Conservation (phyloP, 306 rosid species). For the Vigna mungo region DNA sequence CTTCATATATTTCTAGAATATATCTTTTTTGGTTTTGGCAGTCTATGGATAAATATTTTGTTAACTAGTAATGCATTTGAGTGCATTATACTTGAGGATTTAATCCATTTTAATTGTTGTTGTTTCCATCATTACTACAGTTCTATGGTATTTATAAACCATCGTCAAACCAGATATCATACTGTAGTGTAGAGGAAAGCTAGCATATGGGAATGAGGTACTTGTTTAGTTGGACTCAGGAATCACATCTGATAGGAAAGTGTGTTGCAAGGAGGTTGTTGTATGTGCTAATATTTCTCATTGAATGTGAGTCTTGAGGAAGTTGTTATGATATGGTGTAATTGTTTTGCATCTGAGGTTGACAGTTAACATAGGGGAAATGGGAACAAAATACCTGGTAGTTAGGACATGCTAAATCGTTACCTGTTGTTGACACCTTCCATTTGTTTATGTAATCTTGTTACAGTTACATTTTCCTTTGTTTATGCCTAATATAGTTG, state of each 20-base stretch:
- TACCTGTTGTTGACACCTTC: slow-evolving; percentile 8
- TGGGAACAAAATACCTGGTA: not conserved
- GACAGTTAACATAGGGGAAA: not conserved
- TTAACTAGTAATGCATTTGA: slow-evolving; percentile 32
- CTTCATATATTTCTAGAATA: slow-evolving; percentile 29
- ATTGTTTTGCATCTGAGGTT: slow-evolving; percentile 1
- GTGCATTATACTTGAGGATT: slow-evolving; percentile 28
- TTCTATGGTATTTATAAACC: slow-evolving; percentile 16
- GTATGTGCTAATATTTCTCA: not conserved
- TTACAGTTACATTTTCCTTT: not conserved
- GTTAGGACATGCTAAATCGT: not conserved
- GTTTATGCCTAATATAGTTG: not conserved
- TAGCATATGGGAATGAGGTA: not conserved
- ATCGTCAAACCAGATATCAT: slow-evolving; percentile 27
- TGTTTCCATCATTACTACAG: slow-evolving; percentile 22
- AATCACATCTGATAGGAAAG: not conserved
- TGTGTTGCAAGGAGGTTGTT: not conserved
- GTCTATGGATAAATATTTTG: slow-evolving; percentile 32
- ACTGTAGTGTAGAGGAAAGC: not conserved
- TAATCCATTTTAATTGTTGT: slow-evolving; percentile 22
- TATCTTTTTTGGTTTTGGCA: slow-evolving; percentile 11
- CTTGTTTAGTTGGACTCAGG: not conserved
- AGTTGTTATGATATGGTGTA: not conserved
- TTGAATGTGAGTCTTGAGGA: slow-evolving; percentile 1
- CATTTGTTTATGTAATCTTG: not conserved